A percentile compares a stretch with the other conserved stretches of the same genome.
phyloP scores from a whole-genome alignment of 345 rosid genomes.

The Raphanus sativus region DNA sequence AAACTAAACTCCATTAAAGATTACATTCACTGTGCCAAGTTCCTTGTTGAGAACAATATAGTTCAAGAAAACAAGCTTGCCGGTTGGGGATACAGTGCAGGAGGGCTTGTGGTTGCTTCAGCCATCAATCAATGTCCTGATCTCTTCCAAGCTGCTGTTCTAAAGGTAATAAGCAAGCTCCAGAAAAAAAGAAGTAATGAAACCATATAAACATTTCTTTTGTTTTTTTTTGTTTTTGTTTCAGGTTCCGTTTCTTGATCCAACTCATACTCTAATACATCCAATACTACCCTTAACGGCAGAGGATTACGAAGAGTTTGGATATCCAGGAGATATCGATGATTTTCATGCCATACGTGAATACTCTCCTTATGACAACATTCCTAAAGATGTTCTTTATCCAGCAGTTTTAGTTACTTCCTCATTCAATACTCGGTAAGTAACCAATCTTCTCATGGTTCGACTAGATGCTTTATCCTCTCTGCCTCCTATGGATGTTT shows the following conservation, averaged over 20 bases:
- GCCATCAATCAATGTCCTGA: constrained; percentile 74
- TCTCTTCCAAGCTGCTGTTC: constrained; percentile 75
- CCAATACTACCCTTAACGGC: constrained; percentile 80
- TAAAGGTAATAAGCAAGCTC: constrained; percentile 49
- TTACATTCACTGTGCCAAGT: constrained; percentile 73
- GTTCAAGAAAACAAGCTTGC: constrained; percentile 76
- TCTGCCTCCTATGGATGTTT: constrained; percentile 4
- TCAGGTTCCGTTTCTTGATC: constrained; percentile 87
- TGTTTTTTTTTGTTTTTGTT: constrained; percentile 14
- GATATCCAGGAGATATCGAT: constrained; percentile 73
- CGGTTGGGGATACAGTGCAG: constrained; percentile 93
- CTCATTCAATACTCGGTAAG: constrained; percentile 78
- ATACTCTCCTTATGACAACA: constrained; percentile 86
- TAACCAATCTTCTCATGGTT: constrained; percentile 11
- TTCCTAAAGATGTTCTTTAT: constrained; percentile 67
- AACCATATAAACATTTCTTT: not conserved
- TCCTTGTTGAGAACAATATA: constrained; percentile 61
- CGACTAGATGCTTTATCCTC: not conserved
- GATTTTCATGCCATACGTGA: constrained; percentile 73
- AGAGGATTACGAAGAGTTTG: constrained; percentile 88
- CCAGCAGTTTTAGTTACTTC: constrained; percentile 83
- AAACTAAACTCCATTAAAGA: constrained; percentile 77
- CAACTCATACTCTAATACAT: constrained; percentile 73
- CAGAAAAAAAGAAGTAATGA: not conserved
- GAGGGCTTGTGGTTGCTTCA: constrained; percentile 91